These are phyloP conservation scores for Rhizopus sp. DNA, from an alignment of 371 early-diverging fungal species.

Conservation along the genomic window DNA sequence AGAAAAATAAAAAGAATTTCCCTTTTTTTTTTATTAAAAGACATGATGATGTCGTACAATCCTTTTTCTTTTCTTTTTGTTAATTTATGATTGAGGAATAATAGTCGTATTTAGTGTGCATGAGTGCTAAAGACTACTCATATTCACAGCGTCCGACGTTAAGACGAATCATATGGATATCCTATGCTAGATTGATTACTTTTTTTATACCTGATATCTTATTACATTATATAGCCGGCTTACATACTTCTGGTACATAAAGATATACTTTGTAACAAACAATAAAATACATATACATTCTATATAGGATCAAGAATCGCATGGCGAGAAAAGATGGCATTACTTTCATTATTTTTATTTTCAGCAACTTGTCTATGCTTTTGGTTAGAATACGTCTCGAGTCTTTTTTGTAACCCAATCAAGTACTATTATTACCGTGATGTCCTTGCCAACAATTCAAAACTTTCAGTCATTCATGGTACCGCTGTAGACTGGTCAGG, in stretches of 20 bases:
- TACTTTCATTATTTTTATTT: conserved; percentile 29
- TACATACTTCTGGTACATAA: conserved; percentile 34
- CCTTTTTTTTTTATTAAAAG: not conserved
- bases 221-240: conserved; percentile 30
- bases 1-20: not conserved
- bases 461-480: conserved; percentile 40
- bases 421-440: conserved; percentile 24
- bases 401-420: conserved; percentile 45
- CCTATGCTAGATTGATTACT: conserved; percentile 29
- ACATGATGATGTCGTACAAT: not conserved
- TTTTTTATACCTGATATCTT: conserved; percentile 32
- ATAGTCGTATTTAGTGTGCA: conserved; percentile 14
- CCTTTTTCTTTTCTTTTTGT: conserved; percentile 6
- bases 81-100: conserved; percentile 6
- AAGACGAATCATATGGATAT: conserved; percentile 34
- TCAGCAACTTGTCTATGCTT: conserved; percentile 37
- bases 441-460: conserved; percentile 35
- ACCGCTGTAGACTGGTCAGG: conserved; percentile 40
- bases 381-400: conserved; percentile 47
- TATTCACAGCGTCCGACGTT: conserved; percentile 22
- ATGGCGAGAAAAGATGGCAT: conserved; percentile 54
- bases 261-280: not conserved
- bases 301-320: conserved; percentile 39
- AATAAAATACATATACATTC: not conserved
- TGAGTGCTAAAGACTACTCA: conserved; percentile 27